Percentiles rank a stretch among this genome's conserved stretches.
phyloP scores from a whole-genome alignment of 305 asterid species.

The Rubia tinctorum region DNA sequence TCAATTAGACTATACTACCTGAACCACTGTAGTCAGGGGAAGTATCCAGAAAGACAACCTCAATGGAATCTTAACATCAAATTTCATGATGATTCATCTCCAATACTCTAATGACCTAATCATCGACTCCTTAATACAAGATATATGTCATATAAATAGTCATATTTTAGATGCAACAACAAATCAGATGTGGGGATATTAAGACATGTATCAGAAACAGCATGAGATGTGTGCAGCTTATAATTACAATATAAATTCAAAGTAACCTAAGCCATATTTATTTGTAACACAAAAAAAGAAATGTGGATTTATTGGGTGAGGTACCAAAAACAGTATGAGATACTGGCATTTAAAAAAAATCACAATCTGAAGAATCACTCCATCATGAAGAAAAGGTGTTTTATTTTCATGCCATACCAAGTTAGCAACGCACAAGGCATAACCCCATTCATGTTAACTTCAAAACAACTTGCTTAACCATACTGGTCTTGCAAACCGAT shows the following conservation, averaged over 20 bases:
- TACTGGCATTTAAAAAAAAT: background rate
- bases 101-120: background rate
- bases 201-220: background rate
- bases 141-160: background rate
- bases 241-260: too few relatives aligned
- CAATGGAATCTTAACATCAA: background rate
- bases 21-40: background rate
- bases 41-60: constrained; percentile 1
- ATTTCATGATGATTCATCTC: background rate
- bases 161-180: background rate
- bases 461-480: background rate
- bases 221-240: background rate
- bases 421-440: background rate
- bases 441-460: background rate
- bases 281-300: background rate
- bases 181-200: background rate
- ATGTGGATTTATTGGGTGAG: background rate
- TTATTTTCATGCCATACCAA: background rate
- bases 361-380: background rate
- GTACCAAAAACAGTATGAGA: background rate
- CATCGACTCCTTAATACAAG: background rate
- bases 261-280: too few relatives aligned
- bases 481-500: background rate
- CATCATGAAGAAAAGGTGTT: background rate
- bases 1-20: background rate